Base-by-base conservation (phyloP, 1,139 yeast genomes). In the Suhomyces choctaworum region DNA sequence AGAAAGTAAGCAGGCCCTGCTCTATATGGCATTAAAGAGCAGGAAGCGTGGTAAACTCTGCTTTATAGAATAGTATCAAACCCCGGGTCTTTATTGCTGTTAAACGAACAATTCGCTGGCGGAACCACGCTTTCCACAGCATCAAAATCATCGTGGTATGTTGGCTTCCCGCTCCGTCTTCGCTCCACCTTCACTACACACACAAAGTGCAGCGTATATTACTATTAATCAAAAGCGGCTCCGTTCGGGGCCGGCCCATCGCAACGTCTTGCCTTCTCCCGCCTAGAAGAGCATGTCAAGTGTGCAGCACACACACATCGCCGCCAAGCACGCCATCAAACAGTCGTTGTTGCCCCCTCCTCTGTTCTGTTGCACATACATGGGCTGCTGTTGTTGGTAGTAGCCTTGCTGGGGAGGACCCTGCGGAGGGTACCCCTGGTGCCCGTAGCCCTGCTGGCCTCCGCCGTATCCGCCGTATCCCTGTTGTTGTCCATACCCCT, bases 301-400 rank as follows among this genome's bases (percentile, higher is more conserved):
- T 5, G 89, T 78, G 61, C 86, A 82, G 58, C 92, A 83, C 46
- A 82, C 51, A 76, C 90, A 82, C 60, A 81, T 48, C 8, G 86
- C 88, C 19, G 81, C 88, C 48, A 82, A 66, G 64, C 89, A 82
- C 4, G 79, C 89, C 60, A 78, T 70, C 52, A 81, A 69, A 60
- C 88, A 82, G 14, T 54, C 54, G 40, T 62, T 60, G 31, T 66
- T 70, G 28, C 58, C 57, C 16, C 61, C 60, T 20, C 62, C 64
- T 37, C 61, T 75, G 48, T 78, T 83, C 39, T 63, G 71, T 51
- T 79, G 85, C 9, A 80, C 86, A 45, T 80, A 80, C 52, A 79
- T 72, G 0, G 85, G 87, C 46, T 74, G 84, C 48, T 73, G 82
- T 48, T 71, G 79, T 30, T 60, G 66, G 43, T 64, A 63, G 43